phyloP scores from a whole-genome alignment of 2,329 filamentous ascomycete genomes.

The Decorospora gaudefroyi region DNA sequence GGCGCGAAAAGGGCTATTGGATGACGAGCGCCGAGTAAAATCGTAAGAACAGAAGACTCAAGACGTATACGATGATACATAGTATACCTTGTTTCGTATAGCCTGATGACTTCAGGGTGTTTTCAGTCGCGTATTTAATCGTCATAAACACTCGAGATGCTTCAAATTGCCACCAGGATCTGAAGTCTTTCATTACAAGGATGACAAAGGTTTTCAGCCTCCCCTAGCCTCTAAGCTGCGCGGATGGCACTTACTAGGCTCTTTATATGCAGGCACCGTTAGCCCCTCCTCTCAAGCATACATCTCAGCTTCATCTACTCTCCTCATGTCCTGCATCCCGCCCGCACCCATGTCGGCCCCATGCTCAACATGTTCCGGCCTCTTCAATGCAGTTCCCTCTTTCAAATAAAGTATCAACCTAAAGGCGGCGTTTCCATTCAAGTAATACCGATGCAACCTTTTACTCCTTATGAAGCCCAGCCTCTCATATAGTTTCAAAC shows the following conservation, averaged over 20 bases:
- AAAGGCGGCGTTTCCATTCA: slow-evolving; percentile 95
- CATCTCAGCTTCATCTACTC: slow-evolving; percentile 12
- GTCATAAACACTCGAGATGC: too few relatives aligned
- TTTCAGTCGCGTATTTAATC: too few relatives aligned
- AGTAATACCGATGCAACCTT: slow-evolving; percentile 89
- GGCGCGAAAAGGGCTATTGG: slow-evolving; percentile 14
- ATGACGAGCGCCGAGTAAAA: slow-evolving; percentile 4
- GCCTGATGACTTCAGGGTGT: too few relatives aligned
- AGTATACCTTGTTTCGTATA: too few relatives aligned
- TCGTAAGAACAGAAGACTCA: neutral
- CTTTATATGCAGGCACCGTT: neutral
- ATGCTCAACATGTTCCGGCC: slow-evolving; percentile 21
- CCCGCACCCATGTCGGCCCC: neutral
- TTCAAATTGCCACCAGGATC: too few relatives aligned
- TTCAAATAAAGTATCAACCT: slow-evolving; percentile 82
- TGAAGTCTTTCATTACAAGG: too few relatives aligned
- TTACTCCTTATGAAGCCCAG: slow-evolving; percentile 92
- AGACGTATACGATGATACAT: neutral
- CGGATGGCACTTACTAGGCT: too few relatives aligned
- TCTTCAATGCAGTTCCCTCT: slow-evolving; percentile 43
- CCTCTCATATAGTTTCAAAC: slow-evolving; percentile 89
- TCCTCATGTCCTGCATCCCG: slow-evolving; percentile 6
- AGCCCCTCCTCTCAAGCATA: slow-evolving; percentile 6
- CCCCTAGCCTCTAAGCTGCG: too few relatives aligned
- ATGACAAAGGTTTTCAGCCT: too few relatives aligned